phyloP scores from a whole-genome alignment of 2,329 filamentous ascomycete species.

The Xylaria sp. region DNA sequence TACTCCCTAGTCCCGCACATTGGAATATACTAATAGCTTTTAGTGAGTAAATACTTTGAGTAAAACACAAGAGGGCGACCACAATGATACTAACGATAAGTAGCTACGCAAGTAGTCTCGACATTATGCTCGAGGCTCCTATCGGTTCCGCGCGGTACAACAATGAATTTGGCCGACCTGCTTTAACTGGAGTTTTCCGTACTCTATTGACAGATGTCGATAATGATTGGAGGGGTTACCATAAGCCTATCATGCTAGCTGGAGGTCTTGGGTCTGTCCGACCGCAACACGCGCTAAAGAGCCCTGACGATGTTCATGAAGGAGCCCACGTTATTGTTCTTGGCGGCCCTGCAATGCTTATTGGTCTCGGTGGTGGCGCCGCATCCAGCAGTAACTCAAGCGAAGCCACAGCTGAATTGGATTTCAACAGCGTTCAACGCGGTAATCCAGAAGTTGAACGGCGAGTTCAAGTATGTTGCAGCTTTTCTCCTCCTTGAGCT shows the following conservation, averaged over 20 bases:
- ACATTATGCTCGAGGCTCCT: slow-evolving; percentile 97
- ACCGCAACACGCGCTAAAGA: slow-evolving; percentile 88
- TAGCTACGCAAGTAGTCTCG: slow-evolving; percentile 82
- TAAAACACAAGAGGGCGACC: not conserved
- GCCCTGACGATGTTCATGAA: slow-evolving; percentile 75
- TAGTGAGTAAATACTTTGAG: slow-evolving; percentile 13
- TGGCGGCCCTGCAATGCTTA: slow-evolving; percentile 95
- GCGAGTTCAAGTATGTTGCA: slow-evolving; percentile 69
- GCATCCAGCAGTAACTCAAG: slow-evolving; percentile 89
- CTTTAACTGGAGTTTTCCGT: slow-evolving; percentile 86
- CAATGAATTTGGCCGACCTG: slow-evolving; percentile 91
- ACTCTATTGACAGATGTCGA: slow-evolving; percentile 70
- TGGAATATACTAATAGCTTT: slow-evolving; percentile 7
- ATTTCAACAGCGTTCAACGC: slow-evolving; percentile 96
- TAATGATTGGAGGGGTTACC: slow-evolving; percentile 81
- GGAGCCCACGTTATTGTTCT: slow-evolving; percentile 90
- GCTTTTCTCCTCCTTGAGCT: not conserved
- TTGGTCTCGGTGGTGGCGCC: slow-evolving; percentile 92
- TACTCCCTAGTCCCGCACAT: not conserved
- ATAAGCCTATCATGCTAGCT: slow-evolving; percentile 88
- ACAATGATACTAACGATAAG: slow-evolving; percentile 10
- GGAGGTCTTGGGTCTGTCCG: slow-evolving; percentile 92
- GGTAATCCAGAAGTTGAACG: slow-evolving; percentile 97
- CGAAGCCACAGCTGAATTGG: slow-evolving; percentile 87
- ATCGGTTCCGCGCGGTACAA: slow-evolving; percentile 96